Conservation (phyloP, 176 grass and related monocot species). For the Phragmites australis region DNA sequence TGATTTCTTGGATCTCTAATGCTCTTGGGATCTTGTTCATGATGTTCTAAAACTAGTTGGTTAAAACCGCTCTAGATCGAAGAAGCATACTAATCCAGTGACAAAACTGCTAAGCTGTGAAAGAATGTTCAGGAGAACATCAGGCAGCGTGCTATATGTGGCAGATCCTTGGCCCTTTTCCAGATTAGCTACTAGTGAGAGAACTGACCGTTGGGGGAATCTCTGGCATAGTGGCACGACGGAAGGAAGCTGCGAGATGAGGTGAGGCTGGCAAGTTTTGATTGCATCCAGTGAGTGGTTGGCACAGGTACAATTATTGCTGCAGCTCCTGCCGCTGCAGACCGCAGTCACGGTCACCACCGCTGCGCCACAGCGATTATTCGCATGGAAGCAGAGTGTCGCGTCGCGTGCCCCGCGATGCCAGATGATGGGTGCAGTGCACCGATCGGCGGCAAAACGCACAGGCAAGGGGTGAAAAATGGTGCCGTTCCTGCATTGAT, state of each 20-base stretch:
- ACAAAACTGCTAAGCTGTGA: not conserved
- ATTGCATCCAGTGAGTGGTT: not conserved
- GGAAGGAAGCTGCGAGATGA: not conserved
- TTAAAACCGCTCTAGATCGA: no score
- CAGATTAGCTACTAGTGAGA: not conserved
- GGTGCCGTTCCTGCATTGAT: not conserved
- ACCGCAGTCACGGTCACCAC: conserved; percentile 14
- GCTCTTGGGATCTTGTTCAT: not conserved
- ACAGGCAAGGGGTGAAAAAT: no score
- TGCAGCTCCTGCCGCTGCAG: not conserved
- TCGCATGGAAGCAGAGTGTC: not conserved
- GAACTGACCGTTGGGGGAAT: not conserved
- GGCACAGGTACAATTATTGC: conserved; percentile 20
- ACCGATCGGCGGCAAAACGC: not conserved
- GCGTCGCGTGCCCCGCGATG: not conserved
- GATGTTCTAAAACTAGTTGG: not conserved
- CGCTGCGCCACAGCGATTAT: conserved; percentile 13
- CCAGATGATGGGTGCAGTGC: not conserved
- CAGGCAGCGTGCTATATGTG: not conserved
- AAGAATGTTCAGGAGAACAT: not conserved
- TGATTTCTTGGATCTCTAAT: not conserved
- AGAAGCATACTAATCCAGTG: not conserved
- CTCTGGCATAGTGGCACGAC: no score
- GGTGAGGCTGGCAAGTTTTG: conserved; percentile 9
- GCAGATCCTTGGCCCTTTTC: not conserved